Base-by-base conservation (phyloP, 345 rosid species). In the Camelina neglecta region DNA sequence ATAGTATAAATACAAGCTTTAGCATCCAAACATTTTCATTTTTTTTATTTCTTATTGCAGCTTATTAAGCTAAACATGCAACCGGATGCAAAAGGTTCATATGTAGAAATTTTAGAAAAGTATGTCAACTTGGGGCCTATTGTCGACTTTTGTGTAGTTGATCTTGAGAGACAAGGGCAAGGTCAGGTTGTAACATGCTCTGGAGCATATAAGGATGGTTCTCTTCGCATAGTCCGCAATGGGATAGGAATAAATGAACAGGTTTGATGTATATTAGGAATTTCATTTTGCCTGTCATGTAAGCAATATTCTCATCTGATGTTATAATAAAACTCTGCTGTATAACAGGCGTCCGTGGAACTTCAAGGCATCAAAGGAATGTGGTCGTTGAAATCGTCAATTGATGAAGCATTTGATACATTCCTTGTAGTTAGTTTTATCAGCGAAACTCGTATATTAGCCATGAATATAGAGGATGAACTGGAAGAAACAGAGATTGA, bases 121-220 rank as follows among this genome's bases (percentile, higher is more conserved):
- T 89, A 87, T 81, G 95, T 92, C 82, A 94, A 92, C 78, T 81
- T 94, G 85, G 98, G 98, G 68, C 98, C 98, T 61, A 92, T 94
- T 58, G 91, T 86, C 49, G 98, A 92, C 82, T 89, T 92, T 77
- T 90, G 94, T 79, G 96, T 92, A 62, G 93, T 94, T 64, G 96
- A 94, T 83, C 95, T 92, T 47, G 98, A 94, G 87, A 90, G 97
- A 86, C 98, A 94, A 81, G 98, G 98, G 77, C 97, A 92, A 81
- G 93, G 97, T 63, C 98, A 94, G 86, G 96, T 94, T 74, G 96
- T 94, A 36, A 94, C 98, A 65, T 92, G 97, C 84, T 90, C 97
- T 70, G 97, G 98, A 79, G 97, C 95, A 69, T 85, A 90, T 60
- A 94, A 94, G 86, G 98, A 94, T 79, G 98, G 98, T 78, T 94